phyloP scores from a whole-genome alignment of 257 asterid species.

The Gynochthodes officinalis region DNA sequence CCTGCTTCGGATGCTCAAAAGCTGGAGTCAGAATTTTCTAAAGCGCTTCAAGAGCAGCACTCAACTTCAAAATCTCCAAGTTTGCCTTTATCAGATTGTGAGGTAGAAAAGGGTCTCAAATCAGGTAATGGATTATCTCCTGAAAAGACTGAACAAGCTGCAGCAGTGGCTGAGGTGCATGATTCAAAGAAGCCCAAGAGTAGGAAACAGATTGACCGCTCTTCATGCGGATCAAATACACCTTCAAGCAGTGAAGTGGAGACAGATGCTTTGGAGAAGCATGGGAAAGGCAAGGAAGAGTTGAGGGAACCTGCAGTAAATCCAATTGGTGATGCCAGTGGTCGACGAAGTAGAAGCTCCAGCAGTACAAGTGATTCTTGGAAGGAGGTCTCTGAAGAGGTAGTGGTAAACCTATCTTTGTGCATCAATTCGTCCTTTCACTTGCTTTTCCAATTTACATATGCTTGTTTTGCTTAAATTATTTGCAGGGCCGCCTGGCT shows the following conservation, averaged over 20 bases:
- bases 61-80: constrained; percentile 43
- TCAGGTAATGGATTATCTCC: constrained; percentile 31
- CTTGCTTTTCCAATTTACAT: constrained; percentile 6
- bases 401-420: constrained; percentile 23
- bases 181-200: constrained; percentile 54
- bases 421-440: too few relatives aligned
- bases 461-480: constrained; percentile 19
- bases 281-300: constrained; percentile 45
- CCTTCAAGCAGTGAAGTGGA: constrained; percentile 95
- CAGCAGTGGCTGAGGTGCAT: constrained; percentile 30
- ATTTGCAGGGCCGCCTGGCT: constrained; percentile 81
- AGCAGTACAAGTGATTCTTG: constrained; percentile 55
- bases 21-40: constrained; percentile 45
- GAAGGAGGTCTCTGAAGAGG: constrained; percentile 97
- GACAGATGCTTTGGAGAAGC: constrained; percentile 67
- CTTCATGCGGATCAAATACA: constrained; percentile 99
- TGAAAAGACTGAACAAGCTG: constrained; percentile 37
- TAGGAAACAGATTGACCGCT: constrained; percentile 78
- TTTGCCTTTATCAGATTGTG: constrained; percentile 58
- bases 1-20: constrained; percentile 41
- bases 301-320: constrained; percentile 39
- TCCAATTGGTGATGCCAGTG: constrained; percentile 44
- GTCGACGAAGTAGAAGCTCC: constrained; percentile 64
- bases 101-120: constrained; percentile 54
- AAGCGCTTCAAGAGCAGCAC: constrained; percentile 53